These are phyloP conservation scores for Hypomyces perniciosus DNA, from an alignment of 2,329 filamentous ascomycete genomes.

Conservation along the genomic window DNA sequence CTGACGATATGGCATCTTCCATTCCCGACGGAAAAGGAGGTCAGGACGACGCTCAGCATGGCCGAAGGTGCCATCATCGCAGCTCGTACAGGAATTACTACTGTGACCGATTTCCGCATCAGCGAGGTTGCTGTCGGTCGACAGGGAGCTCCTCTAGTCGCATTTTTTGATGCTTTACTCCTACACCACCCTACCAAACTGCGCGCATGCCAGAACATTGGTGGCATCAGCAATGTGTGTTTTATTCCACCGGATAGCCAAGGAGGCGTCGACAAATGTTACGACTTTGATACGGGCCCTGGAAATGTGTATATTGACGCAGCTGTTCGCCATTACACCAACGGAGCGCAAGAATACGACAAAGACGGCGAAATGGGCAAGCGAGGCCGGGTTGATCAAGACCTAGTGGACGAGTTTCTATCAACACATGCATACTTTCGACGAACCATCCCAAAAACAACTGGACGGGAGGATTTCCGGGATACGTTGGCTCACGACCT, in stretches of 20 bases:
- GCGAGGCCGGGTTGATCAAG: slow-evolving; percentile 33
- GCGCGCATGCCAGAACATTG: slow-evolving; percentile 47
- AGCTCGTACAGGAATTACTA: slow-evolving; percentile 44
- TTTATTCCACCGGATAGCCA: slow-evolving; percentile 34
- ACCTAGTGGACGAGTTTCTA: slow-evolving; percentile 39
- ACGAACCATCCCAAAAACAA: slow-evolving; percentile 39
- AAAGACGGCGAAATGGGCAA: slow-evolving; percentile 37
- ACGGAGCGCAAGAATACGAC: slow-evolving; percentile 44
- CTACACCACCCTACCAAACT: slow-evolving; percentile 44
- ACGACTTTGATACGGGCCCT: slow-evolving; percentile 42
- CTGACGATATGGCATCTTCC: slow-evolving; percentile 52
- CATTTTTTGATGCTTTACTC: slow-evolving; percentile 44
- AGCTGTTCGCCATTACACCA: slow-evolving; percentile 20
- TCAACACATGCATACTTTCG: slow-evolving; percentile 34
- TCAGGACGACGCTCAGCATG: slow-evolving; percentile 46
- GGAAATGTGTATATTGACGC: slow-evolving; percentile 33
- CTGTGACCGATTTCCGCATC: slow-evolving; percentile 45
- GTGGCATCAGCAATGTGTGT: slow-evolving; percentile 47
- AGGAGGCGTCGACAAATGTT: slow-evolving; percentile 11
- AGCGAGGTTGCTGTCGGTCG: slow-evolving; percentile 41
- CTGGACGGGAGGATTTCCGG: slow-evolving; percentile 45
- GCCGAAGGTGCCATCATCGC: slow-evolving; percentile 51
- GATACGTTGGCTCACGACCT: slow-evolving; percentile 40
- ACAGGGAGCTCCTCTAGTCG: slow-evolving; percentile 42
- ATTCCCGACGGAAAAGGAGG: slow-evolving; percentile 43